Evolutionary conservation across 2,329 filamentous ascomycete genomes (phyloP), one percentile per base, ranked within the genome.

Genomic region (Exophiala sp.): DNA sequence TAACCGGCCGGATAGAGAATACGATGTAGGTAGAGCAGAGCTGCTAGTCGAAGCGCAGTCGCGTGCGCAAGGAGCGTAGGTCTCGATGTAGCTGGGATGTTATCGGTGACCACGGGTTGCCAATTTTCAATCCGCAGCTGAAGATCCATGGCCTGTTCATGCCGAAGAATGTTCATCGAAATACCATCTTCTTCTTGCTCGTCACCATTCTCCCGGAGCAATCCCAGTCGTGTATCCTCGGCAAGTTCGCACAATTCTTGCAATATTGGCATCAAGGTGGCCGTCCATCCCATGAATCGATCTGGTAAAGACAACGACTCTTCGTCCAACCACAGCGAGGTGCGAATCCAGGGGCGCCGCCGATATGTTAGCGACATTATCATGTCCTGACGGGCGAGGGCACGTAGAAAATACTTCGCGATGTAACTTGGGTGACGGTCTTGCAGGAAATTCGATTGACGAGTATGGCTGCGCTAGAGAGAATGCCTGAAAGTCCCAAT

Each of bases 381-480:
- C 43, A 47, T 47, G 11, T 47, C 43, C 8, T 47, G 43, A 3
- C 43, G 43, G 29, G 43, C 43, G 24, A 47, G 43, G n/a, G 21
- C 43, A 6, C 43, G 43, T 9, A 47, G 12, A 47, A 47, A 47
- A 35, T 47, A 47, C 20, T 47, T 47, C 29, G 43, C 21, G 24
- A 33, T 33, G 43, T 33, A 3, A 33, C 43, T 29, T 16, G 16
- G 20, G 43, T 12, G n/a, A 8, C n/a, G 24, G 24, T 29, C 24
- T 8, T 29, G 24, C 24, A 29, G 24, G 24, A 29, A 29, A 29
- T 2, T 3, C 24, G 24, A 29, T 29, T 8, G 24, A 29, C 24
- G 24, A 29, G 24, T 29, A 29, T 29, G 24, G 24, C 24, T 29
- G 24, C 24, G 24, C 24, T 5, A 29, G 24, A 29, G 24, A 29